phyloP scores from a whole-genome alignment of 495 filamentous ascomycete species.

The Podospora pseudopauciseta region DNA sequence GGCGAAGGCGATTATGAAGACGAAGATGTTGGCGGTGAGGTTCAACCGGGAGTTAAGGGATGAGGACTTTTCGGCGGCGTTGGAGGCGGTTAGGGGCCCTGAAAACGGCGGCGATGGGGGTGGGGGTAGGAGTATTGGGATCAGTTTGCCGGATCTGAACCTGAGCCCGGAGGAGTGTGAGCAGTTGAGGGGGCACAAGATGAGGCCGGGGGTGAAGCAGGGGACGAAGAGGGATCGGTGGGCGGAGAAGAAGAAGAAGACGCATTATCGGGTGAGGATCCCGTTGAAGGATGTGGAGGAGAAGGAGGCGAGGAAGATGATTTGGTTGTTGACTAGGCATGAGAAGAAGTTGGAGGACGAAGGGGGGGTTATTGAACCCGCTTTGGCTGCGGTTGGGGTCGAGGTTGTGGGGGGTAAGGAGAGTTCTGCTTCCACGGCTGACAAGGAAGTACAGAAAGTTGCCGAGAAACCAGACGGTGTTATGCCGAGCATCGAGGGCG shows the following conservation, averaged over 20 bases:
- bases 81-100: slow-evolving; percentile 35
- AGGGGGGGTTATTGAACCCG: neutral
- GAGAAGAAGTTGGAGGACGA: neutral
- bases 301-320: slow-evolving; percentile 35
- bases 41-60: slow-evolving; percentile 47
- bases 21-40: slow-evolving; percentile 62
- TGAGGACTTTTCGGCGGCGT: slow-evolving; percentile 46
- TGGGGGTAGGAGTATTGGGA: slow-evolving; percentile 39
- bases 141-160: slow-evolving; percentile 51
- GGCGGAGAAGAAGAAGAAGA: slow-evolving; percentile 26
- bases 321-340: slow-evolving; percentile 22
- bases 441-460: slow-evolving; percentile 11
- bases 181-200: slow-evolving; percentile 29
- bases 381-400: neutral
- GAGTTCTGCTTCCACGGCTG: neutral
- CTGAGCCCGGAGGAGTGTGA: slow-evolving; percentile 45
- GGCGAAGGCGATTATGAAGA: slow-evolving; percentile 77
- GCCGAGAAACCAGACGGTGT: slow-evolving; percentile 13
- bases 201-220: slow-evolving; percentile 25
- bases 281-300: slow-evolving; percentile 38
- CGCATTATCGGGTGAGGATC: slow-evolving; percentile 37
- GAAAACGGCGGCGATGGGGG: slow-evolving; percentile 37
- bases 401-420: slow-evolving; percentile 8
- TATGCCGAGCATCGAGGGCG: neutral
- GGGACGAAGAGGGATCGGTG: slow-evolving; percentile 19